Percentiles rank a stretch among this genome's conserved stretches.
Evolutionary conservation across 2,329 filamentous ascomycete genomes (phyloP).

Genomic region (Penicillium verrucosum): DNA sequence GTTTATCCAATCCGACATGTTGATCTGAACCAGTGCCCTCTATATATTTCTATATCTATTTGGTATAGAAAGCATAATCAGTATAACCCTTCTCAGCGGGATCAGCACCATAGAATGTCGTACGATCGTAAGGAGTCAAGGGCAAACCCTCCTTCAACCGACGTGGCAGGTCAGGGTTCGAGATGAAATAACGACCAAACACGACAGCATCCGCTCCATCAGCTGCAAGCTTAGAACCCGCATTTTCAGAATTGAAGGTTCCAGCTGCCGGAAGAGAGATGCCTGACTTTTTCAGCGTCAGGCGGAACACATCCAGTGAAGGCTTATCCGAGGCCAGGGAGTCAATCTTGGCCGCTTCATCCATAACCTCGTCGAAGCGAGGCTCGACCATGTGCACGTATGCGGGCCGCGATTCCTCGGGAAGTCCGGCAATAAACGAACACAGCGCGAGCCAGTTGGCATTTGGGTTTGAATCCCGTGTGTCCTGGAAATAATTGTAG

Average conservation of each 20-base stretch:
- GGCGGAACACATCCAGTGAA: conserved; percentile 43
- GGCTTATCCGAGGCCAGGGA: conserved; percentile 31
- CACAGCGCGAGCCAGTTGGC: conserved; percentile 48
- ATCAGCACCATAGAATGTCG: conserved; percentile 41
- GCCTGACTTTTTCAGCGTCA: conserved; percentile 39
- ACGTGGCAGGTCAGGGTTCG: conserved; percentile 45
- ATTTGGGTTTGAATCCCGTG: conserved; percentile 45
- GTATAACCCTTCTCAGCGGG: conserved; percentile 36
- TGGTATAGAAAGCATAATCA: conserved; percentile 38
- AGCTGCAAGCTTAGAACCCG: conserved; percentile 15
- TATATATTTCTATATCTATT: conserved; percentile 1
- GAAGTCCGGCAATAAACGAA: conserved; percentile 39
- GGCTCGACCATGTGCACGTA: conserved; percentile 52
- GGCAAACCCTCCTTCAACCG: conserved; percentile 36
- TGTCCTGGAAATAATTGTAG: conserved; percentile 59
- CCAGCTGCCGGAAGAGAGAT: conserved; percentile 38
- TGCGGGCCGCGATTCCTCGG: conserved; percentile 33
- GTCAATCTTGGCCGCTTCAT: conserved; percentile 45
- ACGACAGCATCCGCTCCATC: conserved; percentile 31
- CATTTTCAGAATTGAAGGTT: conserved; percentile 25
- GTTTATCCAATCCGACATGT: neutral
- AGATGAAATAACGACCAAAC: conserved; percentile 42
- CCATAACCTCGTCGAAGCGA: conserved; percentile 47
- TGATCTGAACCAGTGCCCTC: neutral
- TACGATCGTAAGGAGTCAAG: conserved; percentile 40